Conservation (phyloP, 225 moss, liverwort and hornwort genomes). For the Physcomitrellopsis africana region DNA sequence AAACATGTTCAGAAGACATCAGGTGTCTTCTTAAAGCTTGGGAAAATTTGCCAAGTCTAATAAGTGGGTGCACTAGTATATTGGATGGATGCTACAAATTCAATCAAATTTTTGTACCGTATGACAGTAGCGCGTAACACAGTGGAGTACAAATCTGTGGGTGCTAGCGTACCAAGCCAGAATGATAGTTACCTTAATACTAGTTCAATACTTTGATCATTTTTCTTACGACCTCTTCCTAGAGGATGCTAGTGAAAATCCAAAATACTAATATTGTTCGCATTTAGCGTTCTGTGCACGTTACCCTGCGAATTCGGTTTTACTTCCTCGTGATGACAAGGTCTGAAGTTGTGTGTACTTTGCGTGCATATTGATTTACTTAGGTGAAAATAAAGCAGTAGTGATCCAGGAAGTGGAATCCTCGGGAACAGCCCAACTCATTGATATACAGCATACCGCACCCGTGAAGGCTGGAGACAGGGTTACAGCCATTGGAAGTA, state of each 20-base stretch:
- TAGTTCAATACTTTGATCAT: background rate
- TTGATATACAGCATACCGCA: conserved; percentile 75
- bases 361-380: conserved; percentile 5
- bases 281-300: background rate
- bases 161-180: background rate
- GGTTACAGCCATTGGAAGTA: conserved; percentile 64
- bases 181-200: background rate
- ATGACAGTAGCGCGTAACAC: background rate
- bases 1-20: background rate
- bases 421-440: conserved; percentile 54
- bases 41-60: background rate
- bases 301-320: background rate
- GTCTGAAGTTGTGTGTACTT: background rate
- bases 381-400: conserved; percentile 53
- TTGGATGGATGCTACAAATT: background rate
- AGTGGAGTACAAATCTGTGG: background rate
- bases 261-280: background rate
- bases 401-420: conserved; percentile 74
- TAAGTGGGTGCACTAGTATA: background rate
- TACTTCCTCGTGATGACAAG: background rate
- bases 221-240: background rate
- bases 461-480: conserved; percentile 64
- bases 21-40: conserved; percentile 15
- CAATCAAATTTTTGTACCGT: background rate
- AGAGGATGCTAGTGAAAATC: background rate